Evolutionary conservation across 2,329 filamentous ascomycete species (phyloP).

Genomic region (Celoporthe dispersa): DNA sequence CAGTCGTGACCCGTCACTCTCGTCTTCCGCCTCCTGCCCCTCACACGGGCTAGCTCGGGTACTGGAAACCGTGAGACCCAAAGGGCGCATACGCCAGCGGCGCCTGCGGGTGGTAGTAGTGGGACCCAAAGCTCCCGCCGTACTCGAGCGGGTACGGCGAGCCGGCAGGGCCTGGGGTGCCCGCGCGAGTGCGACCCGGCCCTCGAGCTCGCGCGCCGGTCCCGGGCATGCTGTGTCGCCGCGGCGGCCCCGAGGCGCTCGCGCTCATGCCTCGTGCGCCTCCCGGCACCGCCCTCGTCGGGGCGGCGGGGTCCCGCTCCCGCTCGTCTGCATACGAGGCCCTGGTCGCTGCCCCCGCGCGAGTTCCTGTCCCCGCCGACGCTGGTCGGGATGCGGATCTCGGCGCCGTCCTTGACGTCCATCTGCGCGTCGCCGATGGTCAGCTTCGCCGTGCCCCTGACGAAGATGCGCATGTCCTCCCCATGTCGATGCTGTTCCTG

Average conservation of each 20-base stretch:
- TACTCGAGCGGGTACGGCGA: constrained; percentile 19
- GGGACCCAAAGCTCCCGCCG: constrained; percentile 2
- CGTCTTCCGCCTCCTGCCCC: background rate
- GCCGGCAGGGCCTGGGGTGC: constrained; percentile 13
- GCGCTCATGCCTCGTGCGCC: constrained; percentile 33
- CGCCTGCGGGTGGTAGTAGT: background rate
- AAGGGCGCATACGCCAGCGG: constrained; percentile 29
- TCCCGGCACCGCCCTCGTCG: constrained; percentile 39
- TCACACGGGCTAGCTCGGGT: constrained; percentile 11
- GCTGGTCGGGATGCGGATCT: constrained; percentile 58
- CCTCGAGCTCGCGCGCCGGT: constrained; percentile 52
- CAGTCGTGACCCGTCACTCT: constrained; percentile 18
- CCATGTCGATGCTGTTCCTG: constrained; percentile 52
- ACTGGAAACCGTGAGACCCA: constrained; percentile 21
- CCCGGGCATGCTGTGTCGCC: constrained; percentile 46
- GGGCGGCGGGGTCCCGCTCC: constrained; percentile 37
- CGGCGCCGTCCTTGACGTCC: constrained; percentile 61
- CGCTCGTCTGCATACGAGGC: constrained; percentile 52
- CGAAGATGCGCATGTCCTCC: constrained; percentile 65
- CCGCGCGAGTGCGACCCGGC: constrained; percentile 49
- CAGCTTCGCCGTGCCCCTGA: constrained; percentile 60
- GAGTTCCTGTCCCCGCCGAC: constrained; percentile 48
- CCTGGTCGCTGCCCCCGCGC: constrained; percentile 25
- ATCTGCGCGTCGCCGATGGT: constrained; percentile 62
- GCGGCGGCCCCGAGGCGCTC: constrained; percentile 43